phyloP scores from a whole-genome alignment of 164 flowering plant genomes.

The Aristolochia californica region DNA sequence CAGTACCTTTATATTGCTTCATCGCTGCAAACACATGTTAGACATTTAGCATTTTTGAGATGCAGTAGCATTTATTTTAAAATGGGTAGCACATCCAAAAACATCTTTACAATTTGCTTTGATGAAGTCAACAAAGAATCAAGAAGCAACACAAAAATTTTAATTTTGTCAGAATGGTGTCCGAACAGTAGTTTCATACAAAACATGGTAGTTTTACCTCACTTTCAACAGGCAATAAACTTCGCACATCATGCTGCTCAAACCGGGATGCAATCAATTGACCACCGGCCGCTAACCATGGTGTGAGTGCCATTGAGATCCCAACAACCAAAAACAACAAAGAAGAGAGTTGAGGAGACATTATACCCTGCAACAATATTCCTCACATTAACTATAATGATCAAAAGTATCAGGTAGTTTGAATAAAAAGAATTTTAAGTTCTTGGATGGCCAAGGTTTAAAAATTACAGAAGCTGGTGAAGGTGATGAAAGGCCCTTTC shows the following conservation, averaged over 20 bases:
- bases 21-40: too few relatives aligned
- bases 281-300: constrained; percentile 98
- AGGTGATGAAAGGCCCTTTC: too few relatives aligned
- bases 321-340: constrained; percentile 97
- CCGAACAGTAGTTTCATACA: background rate
- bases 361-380: constrained; percentile 63
- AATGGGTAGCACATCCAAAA: too few relatives aligned
- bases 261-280: constrained; percentile 94
- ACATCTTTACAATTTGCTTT: background rate
- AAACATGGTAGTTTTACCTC: constrained; percentile 43
- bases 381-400: background rate
- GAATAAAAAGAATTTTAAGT: too few relatives aligned
- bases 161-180: background rate
- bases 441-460: too few relatives aligned
- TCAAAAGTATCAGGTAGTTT: background rate
- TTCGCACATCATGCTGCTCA: constrained; percentile 91
- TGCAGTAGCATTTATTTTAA: too few relatives aligned
- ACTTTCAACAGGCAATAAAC: constrained; percentile 93
- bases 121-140: background rate
- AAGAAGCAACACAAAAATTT: constrained; percentile 1
- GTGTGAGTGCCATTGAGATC: constrained; percentile 98
- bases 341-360: constrained; percentile 90
- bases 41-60: too few relatives aligned
- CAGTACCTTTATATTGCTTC: too few relatives aligned
- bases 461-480: too few relatives aligned